Evolutionary conservation across 2,329 filamentous ascomycete species (phyloP), one percentile per base, ranked within the genome.

Genomic region (Passalora sequoiae): DNA sequence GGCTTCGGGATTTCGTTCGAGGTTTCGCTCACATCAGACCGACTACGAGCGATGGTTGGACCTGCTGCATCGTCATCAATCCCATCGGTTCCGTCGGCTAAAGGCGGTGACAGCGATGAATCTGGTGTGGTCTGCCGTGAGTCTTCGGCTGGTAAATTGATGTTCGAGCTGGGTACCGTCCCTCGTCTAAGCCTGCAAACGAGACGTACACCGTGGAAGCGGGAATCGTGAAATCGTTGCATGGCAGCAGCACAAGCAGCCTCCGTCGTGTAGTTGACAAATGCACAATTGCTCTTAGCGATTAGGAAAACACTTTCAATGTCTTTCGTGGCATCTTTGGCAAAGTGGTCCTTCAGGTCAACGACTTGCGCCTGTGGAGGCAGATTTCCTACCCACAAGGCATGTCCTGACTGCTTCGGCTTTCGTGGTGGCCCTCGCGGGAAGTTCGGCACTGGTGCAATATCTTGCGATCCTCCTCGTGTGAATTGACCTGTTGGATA

Each of bases 261-360:
- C 57, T 95, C 89, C 38, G 87, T 84, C 50, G 83, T 86, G 64
- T 94, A 97, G 60, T 97, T 97, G 53, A 94, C 88, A 69, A 97
- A 97, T 0, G 89, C 91, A 60, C 91, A 97, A 61, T 96, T 96
- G 63, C 89, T 96, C 65, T 96, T 96, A 0, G 89, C 91, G 29
- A 97, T 97, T 25, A 97, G 70, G 55, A 97, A 96, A 0, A 97
- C 71, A 35, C 89, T 95, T 62, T 95, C 86, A 16, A 97, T 79
- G 1, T 89, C 77, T 30, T 73, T 78, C 0, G 75, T 76, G 0
- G 87, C 83, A 53, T 89, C 84, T 50, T 79, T 80, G 49, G 86
- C 94, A 45, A 96, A 92, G 62, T 96, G 86, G 47, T 92, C 81
- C 40, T 96, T 94, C n/a, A 97, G 70, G 46, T 78, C 84, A 66